A percentile compares a stretch with the other conserved stretches of the same genome.
These are phyloP conservation scores for Terfezia claveryi DNA, from an alignment of 495 filamentous ascomycete species.

Conservation along the genomic window DNA sequence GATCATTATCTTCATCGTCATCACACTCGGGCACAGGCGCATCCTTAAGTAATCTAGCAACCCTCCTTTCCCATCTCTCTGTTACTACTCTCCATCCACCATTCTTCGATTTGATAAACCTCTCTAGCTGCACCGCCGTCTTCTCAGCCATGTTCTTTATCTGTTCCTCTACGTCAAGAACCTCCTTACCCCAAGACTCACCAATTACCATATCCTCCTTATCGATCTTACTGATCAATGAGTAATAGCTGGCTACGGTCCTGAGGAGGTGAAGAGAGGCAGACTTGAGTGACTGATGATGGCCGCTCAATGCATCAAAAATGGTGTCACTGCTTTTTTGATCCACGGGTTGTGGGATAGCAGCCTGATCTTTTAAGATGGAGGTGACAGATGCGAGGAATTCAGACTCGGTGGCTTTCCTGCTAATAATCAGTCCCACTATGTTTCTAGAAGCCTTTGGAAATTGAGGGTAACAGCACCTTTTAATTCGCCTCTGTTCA, in stretches of 20 bases:
- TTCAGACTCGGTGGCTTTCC: background rate
- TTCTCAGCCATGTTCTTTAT: background rate
- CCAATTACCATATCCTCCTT: background rate
- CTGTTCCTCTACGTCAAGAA: background rate
- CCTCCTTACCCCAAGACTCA: background rate
- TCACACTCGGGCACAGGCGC: background rate
- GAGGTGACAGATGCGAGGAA: background rate
- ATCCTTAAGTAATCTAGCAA: background rate
- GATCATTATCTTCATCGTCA: background rate
- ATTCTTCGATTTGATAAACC: background rate
- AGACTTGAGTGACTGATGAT: background rate
- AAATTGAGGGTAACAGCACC: background rate
- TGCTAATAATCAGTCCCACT: background rate
- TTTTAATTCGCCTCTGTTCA: background rate
- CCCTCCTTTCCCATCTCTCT: background rate
- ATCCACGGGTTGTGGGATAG: background rate
- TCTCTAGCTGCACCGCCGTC: background rate
- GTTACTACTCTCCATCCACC: background rate
- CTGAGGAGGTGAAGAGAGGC: background rate
- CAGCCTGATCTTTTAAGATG: background rate
- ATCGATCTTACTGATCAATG: background rate
- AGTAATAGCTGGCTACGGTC: background rate
- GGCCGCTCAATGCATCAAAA: background rate
- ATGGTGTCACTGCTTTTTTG: background rate
- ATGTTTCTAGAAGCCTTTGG: background rate